Evolutionary conservation across 192 early-diverging fungal species (phyloP), one percentile per base, ranked within the genome.

Genomic region (Coemansia sp.): DNA sequence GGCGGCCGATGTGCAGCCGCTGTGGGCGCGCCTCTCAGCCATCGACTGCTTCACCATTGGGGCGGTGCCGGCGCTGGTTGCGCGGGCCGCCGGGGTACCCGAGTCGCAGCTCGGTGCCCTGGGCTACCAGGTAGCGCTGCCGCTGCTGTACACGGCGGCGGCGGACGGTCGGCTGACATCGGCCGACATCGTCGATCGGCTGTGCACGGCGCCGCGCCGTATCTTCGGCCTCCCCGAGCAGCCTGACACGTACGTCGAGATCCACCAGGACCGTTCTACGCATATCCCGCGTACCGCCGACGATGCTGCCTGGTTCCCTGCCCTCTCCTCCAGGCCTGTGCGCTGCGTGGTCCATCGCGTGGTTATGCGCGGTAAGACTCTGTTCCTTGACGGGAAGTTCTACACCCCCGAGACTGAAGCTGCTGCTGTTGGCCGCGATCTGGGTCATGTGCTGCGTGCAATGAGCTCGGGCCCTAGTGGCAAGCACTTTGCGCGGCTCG

Each of bases 11-110:
- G 94, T 42, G 87, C 91, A 59, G 75, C 82, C 87, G 20, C 72
- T 98, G 59, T 97, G 94, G 95, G 84, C 78, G 53, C 87, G 91
- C 37, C 63, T 95, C 55, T 63, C 87, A 7, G 71, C 76, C 50
- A 92, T 99, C 64, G 97, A 99, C 76, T 96, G 94, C 72, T 94
- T 99, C 85, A 84, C 89, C 29, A 83, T 94, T 17, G 93, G 94
- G 17, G 50, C 79, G n/a, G 44, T 87, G 19, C 92, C 93, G 14
- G 83, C 83, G 59, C 71, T 72, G 47, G 70, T 91, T 31, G 86
- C 85, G 34, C 58, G 74, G 66, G 48, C 57, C 2, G 42, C 29
- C 1, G 60, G 57, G 4, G 48, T 42, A 3, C 41, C 22, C 0
- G 64, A 45, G 30, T 64, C 62, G 34, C 42, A 55, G 27, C 25